Evolutionary conservation across 352 stramenopile genomes (phyloP).

Genomic region (Globisporangium irregulare): DNA sequence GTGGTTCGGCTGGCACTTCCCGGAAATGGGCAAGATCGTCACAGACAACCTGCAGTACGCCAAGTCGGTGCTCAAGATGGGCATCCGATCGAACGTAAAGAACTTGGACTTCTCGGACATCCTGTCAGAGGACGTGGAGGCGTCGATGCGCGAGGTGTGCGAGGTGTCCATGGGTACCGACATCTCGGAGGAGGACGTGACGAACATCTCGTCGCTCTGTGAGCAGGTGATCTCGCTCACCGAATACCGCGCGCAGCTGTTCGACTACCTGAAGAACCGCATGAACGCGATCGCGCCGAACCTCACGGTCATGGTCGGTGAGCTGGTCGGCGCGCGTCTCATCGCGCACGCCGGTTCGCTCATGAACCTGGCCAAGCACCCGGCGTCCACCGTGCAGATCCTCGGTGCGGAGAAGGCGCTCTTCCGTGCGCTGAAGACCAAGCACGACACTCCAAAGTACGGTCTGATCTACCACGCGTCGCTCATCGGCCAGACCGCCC

Average conservation of each 20-base stretch:
- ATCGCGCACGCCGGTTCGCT: slow-evolving; percentile 99
- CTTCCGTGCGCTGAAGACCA: slow-evolving; percentile 99
- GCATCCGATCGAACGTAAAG: slow-evolving; percentile 91
- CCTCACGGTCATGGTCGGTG: slow-evolving; percentile 98
- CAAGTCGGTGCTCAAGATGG: slow-evolving; percentile 96
- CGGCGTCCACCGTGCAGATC: slow-evolving; percentile 98
- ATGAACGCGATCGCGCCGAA: slow-evolving; percentile 99
- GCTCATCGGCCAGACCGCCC: slow-evolving; percentile 98
- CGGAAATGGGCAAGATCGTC: slow-evolving; percentile 97
- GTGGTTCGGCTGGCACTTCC: slow-evolving; percentile 98
- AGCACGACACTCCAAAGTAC: slow-evolving; percentile 99
- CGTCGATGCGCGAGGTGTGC: slow-evolving; percentile 96
- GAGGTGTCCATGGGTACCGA: slow-evolving; percentile 99
- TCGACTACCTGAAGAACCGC: slow-evolving; percentile 99
- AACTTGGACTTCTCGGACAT: slow-evolving; percentile 92
- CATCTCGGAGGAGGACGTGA: slow-evolving; percentile 98
- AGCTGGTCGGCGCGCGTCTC: slow-evolving; percentile 97
- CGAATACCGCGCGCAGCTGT: slow-evolving; percentile 95
- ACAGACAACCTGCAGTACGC: slow-evolving; percentile 99
- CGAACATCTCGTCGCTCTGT: slow-evolving; percentile 94
- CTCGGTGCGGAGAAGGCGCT: slow-evolving; percentile 99
- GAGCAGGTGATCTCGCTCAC: slow-evolving; percentile 90
- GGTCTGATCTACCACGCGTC: slow-evolving; percentile 99
- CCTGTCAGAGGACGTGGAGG: slow-evolving; percentile 89
- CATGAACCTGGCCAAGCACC: slow-evolving; percentile 99